Percentiles rank a stretch among this genome's conserved stretches.
Conservation (phyloP, 2,329 filamentous ascomycete species). For the Beauveria bassiana region DNA sequence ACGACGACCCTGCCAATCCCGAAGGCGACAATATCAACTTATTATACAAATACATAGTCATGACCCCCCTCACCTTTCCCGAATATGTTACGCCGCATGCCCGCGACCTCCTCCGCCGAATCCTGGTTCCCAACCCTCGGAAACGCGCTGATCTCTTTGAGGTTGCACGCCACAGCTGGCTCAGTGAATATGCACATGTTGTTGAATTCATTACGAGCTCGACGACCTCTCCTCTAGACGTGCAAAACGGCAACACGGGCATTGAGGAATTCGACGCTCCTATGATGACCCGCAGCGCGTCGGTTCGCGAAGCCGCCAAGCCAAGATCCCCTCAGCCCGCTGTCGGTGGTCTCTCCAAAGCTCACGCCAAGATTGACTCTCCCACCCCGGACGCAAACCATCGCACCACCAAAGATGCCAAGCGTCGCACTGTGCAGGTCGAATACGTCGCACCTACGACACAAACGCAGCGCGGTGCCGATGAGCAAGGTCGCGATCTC, state of each 20-base stretch:
- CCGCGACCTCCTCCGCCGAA: constrained; percentile 82
- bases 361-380: constrained; percentile 66
- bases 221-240: constrained; percentile 79
- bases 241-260: constrained; percentile 68
- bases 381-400: constrained; percentile 40
- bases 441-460: constrained; percentile 93
- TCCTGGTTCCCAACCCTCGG: constrained; percentile 88
- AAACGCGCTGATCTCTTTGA: constrained; percentile 95
- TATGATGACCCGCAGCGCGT: constrained; percentile 73
- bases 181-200: constrained; percentile 93
- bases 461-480: constrained; percentile 64
- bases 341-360: constrained; percentile 59
- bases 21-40: constrained; percentile 99
- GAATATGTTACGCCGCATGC: constrained; percentile 98
- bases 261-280: constrained; percentile 51
- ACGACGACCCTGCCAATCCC: constrained; percentile 95
- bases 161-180: constrained; percentile 94
- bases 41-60: constrained; percentile 98
- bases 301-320: constrained; percentile 81
- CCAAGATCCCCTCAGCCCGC: constrained; percentile 44
- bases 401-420: constrained; percentile 73
- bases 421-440: constrained; percentile 90
- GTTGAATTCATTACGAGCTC: constrained; percentile 96
- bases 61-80: constrained; percentile 91
- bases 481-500: constrained; percentile 35